These are phyloP conservation scores for Globisporangium irregulare DNA, from an alignment of 352 stramenopile genomes.

Conservation along the genomic window DNA sequence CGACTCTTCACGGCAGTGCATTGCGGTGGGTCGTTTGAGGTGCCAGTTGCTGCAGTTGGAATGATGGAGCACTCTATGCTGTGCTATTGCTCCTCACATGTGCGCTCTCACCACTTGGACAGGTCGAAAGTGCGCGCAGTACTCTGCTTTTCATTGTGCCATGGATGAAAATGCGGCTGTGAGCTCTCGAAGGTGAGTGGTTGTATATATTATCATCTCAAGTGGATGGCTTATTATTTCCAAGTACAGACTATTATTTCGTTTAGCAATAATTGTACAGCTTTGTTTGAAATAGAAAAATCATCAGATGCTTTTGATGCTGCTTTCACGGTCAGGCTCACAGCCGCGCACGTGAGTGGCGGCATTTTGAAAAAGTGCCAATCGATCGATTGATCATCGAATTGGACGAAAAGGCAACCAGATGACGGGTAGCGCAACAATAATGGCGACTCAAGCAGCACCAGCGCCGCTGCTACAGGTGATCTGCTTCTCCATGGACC, in stretches of 20 bases:
- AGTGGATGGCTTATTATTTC: not conserved
- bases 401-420: not conserved
- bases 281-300: not conserved
- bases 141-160: not conserved
- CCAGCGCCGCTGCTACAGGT: conserved; percentile 29
- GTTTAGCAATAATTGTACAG: not conserved
- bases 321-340: too few species aligned
- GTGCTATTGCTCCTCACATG: not conserved
- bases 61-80: not conserved
- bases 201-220: not conserved
- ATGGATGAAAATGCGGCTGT: not conserved
- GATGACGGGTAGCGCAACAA: not conserved
- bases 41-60: not conserved
- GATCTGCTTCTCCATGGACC: conserved; percentile 66
- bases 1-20: not conserved
- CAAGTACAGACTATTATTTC: too few species aligned
- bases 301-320: too few species aligned
- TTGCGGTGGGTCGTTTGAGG: not conserved
- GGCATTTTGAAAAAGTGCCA: not conserved
- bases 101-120: not conserved
- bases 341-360: not conserved
- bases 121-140: not conserved
- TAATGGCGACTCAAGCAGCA: not conserved
- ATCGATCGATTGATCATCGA: not conserved
- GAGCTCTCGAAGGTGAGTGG: not conserved